Conservation (phyloP, 2,329 filamentous ascomycete genomes). For the Ophiostoma quercus region DNA sequence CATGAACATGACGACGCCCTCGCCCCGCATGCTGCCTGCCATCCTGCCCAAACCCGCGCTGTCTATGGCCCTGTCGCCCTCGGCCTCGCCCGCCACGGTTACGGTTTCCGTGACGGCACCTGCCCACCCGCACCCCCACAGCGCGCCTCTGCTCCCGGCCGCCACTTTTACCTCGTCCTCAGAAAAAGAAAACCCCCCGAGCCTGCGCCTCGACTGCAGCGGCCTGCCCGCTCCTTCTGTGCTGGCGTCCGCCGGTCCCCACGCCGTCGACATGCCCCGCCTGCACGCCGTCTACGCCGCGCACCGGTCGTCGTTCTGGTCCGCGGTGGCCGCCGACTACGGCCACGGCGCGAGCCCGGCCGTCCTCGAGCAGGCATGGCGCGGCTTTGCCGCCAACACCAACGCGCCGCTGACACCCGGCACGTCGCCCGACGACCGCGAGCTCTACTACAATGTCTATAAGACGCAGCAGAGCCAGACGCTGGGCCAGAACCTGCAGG, state of each 20-base stretch:
- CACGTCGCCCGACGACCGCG: conserved; percentile 38
- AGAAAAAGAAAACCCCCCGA: conserved; percentile 32
- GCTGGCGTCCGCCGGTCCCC: conserved; percentile 31
- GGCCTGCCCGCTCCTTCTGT: conserved; percentile 36
- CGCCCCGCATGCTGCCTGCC: conserved; percentile 48
- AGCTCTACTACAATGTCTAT: conserved; percentile 32
- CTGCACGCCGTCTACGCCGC: conserved; percentile 65
- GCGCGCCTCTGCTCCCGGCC: conserved; percentile 43
- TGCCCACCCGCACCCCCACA: conserved; percentile 25
- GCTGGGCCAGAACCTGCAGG: conserved; percentile 29
- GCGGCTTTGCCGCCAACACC: conserved; percentile 29
- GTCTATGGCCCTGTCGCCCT: conserved; percentile 30
- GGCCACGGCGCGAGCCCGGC: conserved; percentile 57
- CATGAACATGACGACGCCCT: conserved; percentile 34
- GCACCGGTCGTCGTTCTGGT: conserved; percentile 69
- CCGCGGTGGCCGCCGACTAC: conserved; percentile 65
- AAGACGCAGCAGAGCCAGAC: not conserved
- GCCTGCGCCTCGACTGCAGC: conserved; percentile 57
- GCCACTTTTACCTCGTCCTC: conserved; percentile 33
- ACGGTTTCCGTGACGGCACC: not conserved
- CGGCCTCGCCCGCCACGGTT: not conserved
- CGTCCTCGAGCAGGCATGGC: conserved; percentile 67
- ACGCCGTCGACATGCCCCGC: conserved; percentile 57
- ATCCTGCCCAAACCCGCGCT: conserved; percentile 60
- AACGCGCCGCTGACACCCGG: conserved; percentile 25